A percentile compares a stretch with the other conserved stretches of the same genome.
Evolutionary conservation across 2,329 filamentous ascomycete genomes (phyloP).

Genomic region (Aspergillus spinulosporus): DNA sequence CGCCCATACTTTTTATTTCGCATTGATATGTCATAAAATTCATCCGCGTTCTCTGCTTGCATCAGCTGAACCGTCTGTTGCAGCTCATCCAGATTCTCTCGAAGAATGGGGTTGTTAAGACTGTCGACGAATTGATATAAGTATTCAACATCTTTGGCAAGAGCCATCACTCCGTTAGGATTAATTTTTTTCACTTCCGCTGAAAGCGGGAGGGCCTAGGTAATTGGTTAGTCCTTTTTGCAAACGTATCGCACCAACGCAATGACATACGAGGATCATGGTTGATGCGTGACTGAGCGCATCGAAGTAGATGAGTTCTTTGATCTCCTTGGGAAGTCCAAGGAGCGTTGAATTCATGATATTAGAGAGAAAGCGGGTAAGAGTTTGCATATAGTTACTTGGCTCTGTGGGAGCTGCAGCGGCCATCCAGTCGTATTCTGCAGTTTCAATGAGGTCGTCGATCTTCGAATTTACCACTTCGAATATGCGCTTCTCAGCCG

Average conservation of each 20-base stretch:
- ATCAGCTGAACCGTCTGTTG: conserved; percentile 90
- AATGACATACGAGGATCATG: conserved; percentile 68
- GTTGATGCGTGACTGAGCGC: conserved; percentile 87
- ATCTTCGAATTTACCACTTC: conserved; percentile 99
- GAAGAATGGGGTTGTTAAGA: conserved; percentile 82
- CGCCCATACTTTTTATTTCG: conserved; percentile 91
- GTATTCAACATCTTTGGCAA: conserved; percentile 81
- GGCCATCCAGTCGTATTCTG: conserved; percentile 88
- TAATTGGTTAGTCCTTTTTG: conserved; percentile 20
- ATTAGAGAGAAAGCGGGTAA: conserved; percentile 88
- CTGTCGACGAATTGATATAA: conserved; percentile 82
- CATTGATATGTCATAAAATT: conserved; percentile 90
- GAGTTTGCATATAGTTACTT: conserved; percentile 91
- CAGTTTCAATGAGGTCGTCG: conserved; percentile 93
- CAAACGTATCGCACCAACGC: background rate
- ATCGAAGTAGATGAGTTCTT: conserved; percentile 97
- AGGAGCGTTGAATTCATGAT: conserved; percentile 96
- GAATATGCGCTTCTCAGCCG: conserved; percentile 95
- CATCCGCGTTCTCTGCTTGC: conserved; percentile 84
- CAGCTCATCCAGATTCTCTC: conserved; percentile 87
- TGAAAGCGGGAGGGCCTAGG: conserved; percentile 72
- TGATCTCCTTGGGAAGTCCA: conserved; percentile 91
- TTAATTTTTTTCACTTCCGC: conserved; percentile 82
- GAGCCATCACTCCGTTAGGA: conserved; percentile 75
- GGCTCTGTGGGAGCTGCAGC: conserved; percentile 67